Evolutionary conservation across 2,329 filamentous ascomycete species (phyloP).

Genomic region (Fusarium beomiforme): DNA sequence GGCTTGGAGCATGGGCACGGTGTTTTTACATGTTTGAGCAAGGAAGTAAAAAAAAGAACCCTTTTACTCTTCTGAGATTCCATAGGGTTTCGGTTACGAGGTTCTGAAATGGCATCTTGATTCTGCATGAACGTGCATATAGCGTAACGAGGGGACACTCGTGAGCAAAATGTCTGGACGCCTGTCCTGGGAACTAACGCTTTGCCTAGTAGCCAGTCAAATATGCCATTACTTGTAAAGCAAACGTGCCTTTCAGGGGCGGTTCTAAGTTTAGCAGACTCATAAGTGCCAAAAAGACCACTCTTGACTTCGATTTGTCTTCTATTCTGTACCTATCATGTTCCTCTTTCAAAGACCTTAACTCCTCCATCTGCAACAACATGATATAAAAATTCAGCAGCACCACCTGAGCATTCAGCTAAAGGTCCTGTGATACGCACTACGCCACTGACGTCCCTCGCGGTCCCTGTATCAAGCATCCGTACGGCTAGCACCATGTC

Average conservation of each 20-base stretch:
- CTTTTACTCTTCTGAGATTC: constrained; percentile 46
- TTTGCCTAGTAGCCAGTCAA: background rate
- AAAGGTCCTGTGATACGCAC: constrained; percentile 72
- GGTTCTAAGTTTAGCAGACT: background rate
- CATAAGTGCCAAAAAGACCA: background rate
- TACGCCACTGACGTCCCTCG: constrained; percentile 90
- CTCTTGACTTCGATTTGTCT: background rate
- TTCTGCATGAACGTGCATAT: constrained; percentile 43
- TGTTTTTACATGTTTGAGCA: constrained; percentile 50
- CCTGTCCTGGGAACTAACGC: constrained; percentile 1
- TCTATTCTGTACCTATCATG: constrained; percentile 31
- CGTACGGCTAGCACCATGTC: constrained; percentile 76
- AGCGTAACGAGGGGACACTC: background rate
- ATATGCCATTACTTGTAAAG: background rate
- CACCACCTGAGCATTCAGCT: constrained; percentile 51
- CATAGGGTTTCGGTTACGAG: constrained; percentile 46
- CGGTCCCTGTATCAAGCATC: constrained; percentile 85
- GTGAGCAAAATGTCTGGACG: background rate
- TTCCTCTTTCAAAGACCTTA: constrained; percentile 84
- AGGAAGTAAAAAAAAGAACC: constrained; percentile 41
- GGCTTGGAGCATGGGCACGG: constrained; percentile 50
- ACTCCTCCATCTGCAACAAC: constrained; percentile 82
- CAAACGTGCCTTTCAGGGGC: background rate
- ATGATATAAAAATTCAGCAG: constrained; percentile 83
- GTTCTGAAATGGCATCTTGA: constrained; percentile 51